Conservation (phyloP, 805 yeast genomes). For the Pichia cephalocereana region DNA sequence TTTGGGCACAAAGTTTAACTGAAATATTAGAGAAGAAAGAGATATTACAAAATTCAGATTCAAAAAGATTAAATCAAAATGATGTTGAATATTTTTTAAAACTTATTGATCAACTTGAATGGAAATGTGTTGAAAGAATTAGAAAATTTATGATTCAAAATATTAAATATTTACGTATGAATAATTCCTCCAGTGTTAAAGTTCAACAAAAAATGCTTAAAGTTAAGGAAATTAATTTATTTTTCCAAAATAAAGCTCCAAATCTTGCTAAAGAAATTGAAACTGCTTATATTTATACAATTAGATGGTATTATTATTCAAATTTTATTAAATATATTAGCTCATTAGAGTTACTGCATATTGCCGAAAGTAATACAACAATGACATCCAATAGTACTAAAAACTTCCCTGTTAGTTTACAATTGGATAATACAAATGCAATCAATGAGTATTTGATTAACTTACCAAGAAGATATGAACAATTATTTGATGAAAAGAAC, state of each 20-base stretch:
- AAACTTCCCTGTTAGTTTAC: background rate
- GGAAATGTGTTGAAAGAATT: constrained; percentile 65
- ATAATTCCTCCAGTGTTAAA: constrained; percentile 59
- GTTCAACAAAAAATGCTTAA: constrained; percentile 59
- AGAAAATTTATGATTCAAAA: constrained; percentile 57
- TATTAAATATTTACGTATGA: constrained; percentile 60
- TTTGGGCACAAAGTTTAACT: constrained; percentile 61
- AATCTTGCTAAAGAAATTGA: constrained; percentile 63
- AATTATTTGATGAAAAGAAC: constrained; percentile 34
- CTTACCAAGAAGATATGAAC: constrained; percentile 51
- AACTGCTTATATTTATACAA: constrained; percentile 77
- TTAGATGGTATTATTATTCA: constrained; percentile 85
- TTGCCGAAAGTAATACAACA: constrained; percentile 27
- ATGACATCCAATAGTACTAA: constrained; percentile 19
- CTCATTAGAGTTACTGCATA: constrained; percentile 55
- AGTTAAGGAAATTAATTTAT: constrained; percentile 53
- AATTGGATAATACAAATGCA: constrained; percentile 10
- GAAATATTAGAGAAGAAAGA: constrained; percentile 50
- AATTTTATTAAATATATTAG: constrained; percentile 70
- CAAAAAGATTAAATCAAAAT: constrained; percentile 9
- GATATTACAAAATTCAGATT: constrained; percentile 34
- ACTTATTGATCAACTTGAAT: constrained; percentile 42
- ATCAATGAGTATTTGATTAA: constrained; percentile 47
- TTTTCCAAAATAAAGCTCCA: constrained; percentile 44
- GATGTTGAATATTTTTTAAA: constrained; percentile 19